Percentiles rank a stretch among this genome's conserved stretches.
Conservation (phyloP, 139 green algal genomes). For the Chlorella sorokiniana region DNA sequence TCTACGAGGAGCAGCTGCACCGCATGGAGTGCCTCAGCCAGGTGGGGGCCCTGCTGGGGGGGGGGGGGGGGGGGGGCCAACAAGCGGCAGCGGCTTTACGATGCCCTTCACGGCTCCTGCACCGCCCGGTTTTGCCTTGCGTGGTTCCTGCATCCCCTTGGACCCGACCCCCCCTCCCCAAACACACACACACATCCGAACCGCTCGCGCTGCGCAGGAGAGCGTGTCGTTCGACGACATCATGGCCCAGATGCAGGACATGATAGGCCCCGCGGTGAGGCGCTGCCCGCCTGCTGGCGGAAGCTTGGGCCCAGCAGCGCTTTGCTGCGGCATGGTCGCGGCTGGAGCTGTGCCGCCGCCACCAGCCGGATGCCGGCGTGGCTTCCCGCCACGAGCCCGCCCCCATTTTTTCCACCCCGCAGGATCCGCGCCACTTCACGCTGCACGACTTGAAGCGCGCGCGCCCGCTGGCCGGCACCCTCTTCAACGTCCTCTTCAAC, state of each 20-base stretch:
- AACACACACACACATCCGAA: neutral
- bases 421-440: slow-evolving; percentile 56
- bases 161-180: too few relatives aligned
- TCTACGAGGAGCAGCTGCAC: slow-evolving; percentile 99
- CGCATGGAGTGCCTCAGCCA: slow-evolving; percentile 94
- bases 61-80: slow-evolving; percentile 6
- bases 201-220: neutral
- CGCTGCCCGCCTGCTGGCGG: too few relatives aligned
- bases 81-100: too few relatives aligned
- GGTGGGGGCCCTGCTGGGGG: slow-evolving; percentile 72
- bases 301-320: too few relatives aligned
- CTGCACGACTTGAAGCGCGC: slow-evolving; percentile 84
- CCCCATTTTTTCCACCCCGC: neutral
- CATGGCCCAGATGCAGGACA: slow-evolving; percentile 97
- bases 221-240: slow-evolving; percentile 47
- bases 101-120: too few relatives aligned
- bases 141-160: too few relatives aligned
- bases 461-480: slow-evolving; percentile 74
- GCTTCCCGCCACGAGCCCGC: neutral
- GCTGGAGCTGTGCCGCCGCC: too few relatives aligned
- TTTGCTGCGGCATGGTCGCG: neutral
- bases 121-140: too few relatives aligned
- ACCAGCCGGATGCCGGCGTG: too few relatives aligned
- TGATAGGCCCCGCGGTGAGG: slow-evolving; percentile 79
- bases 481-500: slow-evolving; percentile 99